Evolutionary conservation across 306 rosid species (phyloP), one percentile per base, ranked within the genome.

Genomic region (Abrus precatorius): DNA sequence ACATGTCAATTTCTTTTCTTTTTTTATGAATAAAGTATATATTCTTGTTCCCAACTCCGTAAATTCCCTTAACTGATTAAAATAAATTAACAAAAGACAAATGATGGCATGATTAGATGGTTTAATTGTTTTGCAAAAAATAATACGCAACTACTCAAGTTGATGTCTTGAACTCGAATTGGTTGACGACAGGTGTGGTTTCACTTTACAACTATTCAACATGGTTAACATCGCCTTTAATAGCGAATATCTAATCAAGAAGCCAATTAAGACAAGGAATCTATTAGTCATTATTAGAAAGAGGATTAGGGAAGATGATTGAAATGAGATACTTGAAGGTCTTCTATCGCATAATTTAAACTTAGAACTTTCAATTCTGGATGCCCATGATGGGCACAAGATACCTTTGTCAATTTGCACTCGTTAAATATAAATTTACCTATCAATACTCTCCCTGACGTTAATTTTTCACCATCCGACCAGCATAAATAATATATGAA

Each of bases 321-420:
- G 48, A 72, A 71, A 40, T 13, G 45, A 73, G 33, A 74, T 50
- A 74, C 47, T 79, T 79, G 34, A 50, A 64, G 76, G 77, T 66
- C 56, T 72, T 2, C 10, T 4, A 1, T 73, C 1, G 29, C 72
- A 84, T 78, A 72, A 84, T 80, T 79, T 80, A 69, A 84, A 28
- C 85, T 53, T 54, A 50, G 56, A 84, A 84, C 69, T 55, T 69
- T 80, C 82, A 75, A 45, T 72, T 33, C 62, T 45, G 40, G 74
- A 76, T 76, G 69, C 80, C 83, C 85, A 80, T 80, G 84, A 84
- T 80, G 87, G 82, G 79, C 82, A 80, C 87, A 84, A 63, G 59
- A 30, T 45, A 80, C 79, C 84, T 80, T 79, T 53, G 65, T 75
- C 75, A 53, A 34, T 73, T 67, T 83, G 12, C 69, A 71, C 43